These are phyloP conservation scores for Corrigiola litoralis DNA, from an alignment of 179 eudicot genomes.

Conservation along the genomic window DNA sequence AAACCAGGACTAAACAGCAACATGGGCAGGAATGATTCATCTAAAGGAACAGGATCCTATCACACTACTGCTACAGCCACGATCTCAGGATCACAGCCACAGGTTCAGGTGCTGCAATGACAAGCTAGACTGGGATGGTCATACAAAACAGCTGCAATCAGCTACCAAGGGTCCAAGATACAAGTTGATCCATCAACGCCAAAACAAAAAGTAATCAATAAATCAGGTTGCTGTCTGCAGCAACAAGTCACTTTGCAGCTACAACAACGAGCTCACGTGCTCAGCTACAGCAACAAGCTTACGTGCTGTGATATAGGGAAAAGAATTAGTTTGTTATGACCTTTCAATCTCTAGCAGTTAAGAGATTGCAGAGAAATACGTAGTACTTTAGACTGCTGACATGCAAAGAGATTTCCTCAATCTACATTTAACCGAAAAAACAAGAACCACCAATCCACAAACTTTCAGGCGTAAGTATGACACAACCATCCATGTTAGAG, in stretches of 20 bases:
- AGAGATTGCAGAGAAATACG: neutral
- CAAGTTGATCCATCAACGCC: slow-evolving; percentile 7
- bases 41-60: slow-evolving; percentile 13
- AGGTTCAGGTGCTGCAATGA: neutral
- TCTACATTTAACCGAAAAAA: neutral
- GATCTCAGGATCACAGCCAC: slow-evolving; percentile 21
- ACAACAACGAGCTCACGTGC: slow-evolving; percentile 45
- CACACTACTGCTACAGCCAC: slow-evolving; percentile 20
- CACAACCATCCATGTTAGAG: neutral
- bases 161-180: slow-evolving; percentile 16
- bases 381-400: neutral
- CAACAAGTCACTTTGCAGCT: slow-evolving; percentile 12
- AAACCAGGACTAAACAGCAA: slow-evolving; percentile 25
- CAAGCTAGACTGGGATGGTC: slow-evolving; percentile 3
- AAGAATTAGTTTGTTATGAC: slow-evolving; percentile 25
- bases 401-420: neutral
- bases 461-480: neutral
- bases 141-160: slow-evolving; percentile 22
- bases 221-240: slow-evolving; percentile 13
- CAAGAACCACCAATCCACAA: neutral
- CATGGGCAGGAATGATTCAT: slow-evolving; percentile 16
- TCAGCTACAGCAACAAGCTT: slow-evolving; percentile 37
- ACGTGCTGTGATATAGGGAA: slow-evolving; percentile 31
- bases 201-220: slow-evolving; percentile 16
- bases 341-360: slow-evolving; percentile 3